Base-by-base conservation (phyloP, 2,329 filamentous ascomycete species). In the Aspergillus sp. region DNA sequence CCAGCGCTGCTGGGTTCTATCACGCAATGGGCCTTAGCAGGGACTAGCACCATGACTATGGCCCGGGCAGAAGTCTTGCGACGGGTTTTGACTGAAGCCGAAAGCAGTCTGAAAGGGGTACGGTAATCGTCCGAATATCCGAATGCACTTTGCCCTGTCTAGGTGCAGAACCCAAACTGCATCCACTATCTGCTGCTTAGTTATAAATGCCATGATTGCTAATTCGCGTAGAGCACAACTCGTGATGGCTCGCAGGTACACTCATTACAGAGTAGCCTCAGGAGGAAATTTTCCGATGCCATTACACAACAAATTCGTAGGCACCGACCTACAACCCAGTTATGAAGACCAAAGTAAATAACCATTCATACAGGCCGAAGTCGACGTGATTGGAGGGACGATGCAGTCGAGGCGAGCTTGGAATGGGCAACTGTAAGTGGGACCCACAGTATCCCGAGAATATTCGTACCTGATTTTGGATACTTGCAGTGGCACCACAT, bases 1-100 rank as follows among this genome's bases (percentile, higher is more conserved):
- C 65, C 68, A 4, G 66, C 61, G 2, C 17, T 63, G 21, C 17
- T 70, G n/a, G 39, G 53, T 3, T 70, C 66, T 17, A 13, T 69
- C 7, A 55, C 30, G 3, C 57, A 65, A 50, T 70, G 68, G 68
- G 36, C 55, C 3, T 12, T 63, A 19, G 58, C 62, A 1, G 65
- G 61, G 2, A 58, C 57, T 4, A 61, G 67, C 48, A 4, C 39
- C 7, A 39, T 67, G 8, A 59, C 62, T 15, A 52, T 32, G 5
- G 57, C 59, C 9, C 63, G 62, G 41, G 67, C 68, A 30, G 39
- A 52, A 28, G 39, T 52, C 4, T 60, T 70, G 13, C 61, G 61
- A 9, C 30, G 45, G 13, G 52, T 55, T 3, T 39, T 69, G 19
- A 9, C n/a, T 5, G 47, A 64, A 5, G 60, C 59, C 5, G 51